Evolutionary conservation across 306 rosid genomes (phyloP).

Genomic region (Prosopis cineraria): DNA sequence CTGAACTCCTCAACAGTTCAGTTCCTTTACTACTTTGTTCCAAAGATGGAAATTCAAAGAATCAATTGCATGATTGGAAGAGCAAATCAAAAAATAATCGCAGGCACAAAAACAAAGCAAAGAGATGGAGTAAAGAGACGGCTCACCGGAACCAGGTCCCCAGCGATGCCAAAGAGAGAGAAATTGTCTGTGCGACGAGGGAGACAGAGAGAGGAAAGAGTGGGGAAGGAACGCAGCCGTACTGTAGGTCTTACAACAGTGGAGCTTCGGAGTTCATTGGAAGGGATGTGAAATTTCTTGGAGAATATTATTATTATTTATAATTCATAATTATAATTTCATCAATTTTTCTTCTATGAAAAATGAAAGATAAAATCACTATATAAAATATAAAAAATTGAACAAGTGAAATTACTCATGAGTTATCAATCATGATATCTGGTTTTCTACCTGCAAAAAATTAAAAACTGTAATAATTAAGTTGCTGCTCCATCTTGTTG

Average conservation of each 20-base stretch:
- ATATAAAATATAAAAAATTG: too few relatives aligned
- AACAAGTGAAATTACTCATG: too few relatives aligned
- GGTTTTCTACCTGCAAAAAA: too few relatives aligned
- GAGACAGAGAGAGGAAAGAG: not conserved
- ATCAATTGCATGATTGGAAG: not conserved
- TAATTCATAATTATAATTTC: too few relatives aligned
- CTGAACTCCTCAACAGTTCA: not conserved
- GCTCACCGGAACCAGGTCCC: slow-evolving; percentile 47
- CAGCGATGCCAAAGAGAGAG: slow-evolving; percentile 11
- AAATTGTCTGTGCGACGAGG: not conserved
- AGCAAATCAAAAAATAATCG: not conserved
- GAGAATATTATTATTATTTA: too few relatives aligned
- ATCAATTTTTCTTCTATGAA: too few relatives aligned
- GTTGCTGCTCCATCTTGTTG: too few relatives aligned
- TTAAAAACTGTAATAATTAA: too few relatives aligned
- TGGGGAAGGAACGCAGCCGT: not conserved
- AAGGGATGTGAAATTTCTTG: not conserved
- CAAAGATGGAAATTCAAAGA: not conserved
- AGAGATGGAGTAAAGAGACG: not conserved
- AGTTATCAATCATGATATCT: too few relatives aligned
- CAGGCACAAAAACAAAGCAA: not conserved
- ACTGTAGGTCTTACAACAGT: slow-evolving; percentile 2
- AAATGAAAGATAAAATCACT: too few relatives aligned
- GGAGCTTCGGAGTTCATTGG: not conserved
- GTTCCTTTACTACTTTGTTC: not conserved